These are phyloP conservation scores for Rhinocladiella mackenziei DNA, from an alignment of 2,329 filamentous ascomycete genomes.

Conservation along the genomic window DNA sequence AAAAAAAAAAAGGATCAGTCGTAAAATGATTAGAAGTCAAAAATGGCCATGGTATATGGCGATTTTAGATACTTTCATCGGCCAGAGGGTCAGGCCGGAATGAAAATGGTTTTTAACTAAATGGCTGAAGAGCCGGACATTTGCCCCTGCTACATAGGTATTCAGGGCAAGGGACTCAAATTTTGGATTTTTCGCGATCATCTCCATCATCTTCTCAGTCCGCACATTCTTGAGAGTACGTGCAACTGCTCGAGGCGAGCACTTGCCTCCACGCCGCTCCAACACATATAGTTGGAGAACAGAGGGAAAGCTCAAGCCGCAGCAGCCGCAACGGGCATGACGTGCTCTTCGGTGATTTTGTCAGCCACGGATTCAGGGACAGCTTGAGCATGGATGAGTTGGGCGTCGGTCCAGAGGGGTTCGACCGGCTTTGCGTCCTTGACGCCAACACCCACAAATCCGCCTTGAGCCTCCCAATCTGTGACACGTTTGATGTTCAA, in stretches of 20 bases:
- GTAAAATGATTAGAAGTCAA: background rate
- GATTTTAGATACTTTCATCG: constrained; percentile 11
- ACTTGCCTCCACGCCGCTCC: constrained; percentile 10
- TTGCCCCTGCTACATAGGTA: constrained; percentile 4
- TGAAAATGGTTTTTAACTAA: constrained; percentile 2
- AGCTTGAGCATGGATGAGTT: constrained; percentile 51
- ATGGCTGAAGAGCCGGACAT: constrained; percentile 26
- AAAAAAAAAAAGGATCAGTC: background rate
- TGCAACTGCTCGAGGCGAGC: constrained; percentile 11
- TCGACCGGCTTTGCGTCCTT: constrained; percentile 56
- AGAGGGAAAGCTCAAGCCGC: constrained; percentile 23
- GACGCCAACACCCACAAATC: constrained; percentile 90
- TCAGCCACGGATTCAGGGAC: constrained; percentile 13
- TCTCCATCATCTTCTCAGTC: background rate
- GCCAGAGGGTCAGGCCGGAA: constrained; percentile 6
- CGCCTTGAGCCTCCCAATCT: constrained; percentile 85
- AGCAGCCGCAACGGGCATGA: constrained; percentile 25
- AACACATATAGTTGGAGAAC: too few relatives aligned
- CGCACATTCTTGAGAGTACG: background rate
- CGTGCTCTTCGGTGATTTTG: constrained; percentile 11
- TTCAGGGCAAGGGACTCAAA: constrained; percentile 9
- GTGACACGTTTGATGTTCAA: constrained; percentile 88
- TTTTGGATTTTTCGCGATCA: background rate
- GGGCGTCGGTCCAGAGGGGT: constrained; percentile 87
- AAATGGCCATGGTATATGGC: constrained; percentile 16